phyloP scores from a whole-genome alignment of 2,329 filamentous ascomycete genomes.

The Pseudocercospora eumusae region DNA sequence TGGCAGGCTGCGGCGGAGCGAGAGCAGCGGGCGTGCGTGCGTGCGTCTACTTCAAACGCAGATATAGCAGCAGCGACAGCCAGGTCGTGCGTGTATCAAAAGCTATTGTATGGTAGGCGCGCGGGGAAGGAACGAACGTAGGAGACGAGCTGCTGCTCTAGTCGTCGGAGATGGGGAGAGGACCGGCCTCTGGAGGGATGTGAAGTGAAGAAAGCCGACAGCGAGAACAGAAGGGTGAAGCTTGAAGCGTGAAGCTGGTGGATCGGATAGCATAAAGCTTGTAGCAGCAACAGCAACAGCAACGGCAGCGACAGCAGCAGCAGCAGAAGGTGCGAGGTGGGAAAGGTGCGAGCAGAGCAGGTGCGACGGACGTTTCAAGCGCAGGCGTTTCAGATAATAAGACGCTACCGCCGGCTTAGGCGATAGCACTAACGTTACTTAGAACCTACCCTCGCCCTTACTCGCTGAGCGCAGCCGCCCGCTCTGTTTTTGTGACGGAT shows the following conservation, averaged over 20 bases:
- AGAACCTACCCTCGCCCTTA: too few species aligned
- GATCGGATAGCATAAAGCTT: constrained; percentile 4
- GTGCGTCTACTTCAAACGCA: constrained; percentile 20
- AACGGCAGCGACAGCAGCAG: too few species aligned
- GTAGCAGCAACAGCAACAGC: too few species aligned
- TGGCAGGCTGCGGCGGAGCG: constrained; percentile 8
- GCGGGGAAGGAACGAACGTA: constrained; percentile 20
- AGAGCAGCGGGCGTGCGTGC: constrained; percentile 2
- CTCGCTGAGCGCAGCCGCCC: constrained; percentile 5
- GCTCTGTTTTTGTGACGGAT: not conserved
- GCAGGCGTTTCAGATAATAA: constrained; percentile 13
- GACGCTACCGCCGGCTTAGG: not conserved
- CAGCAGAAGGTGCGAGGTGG: not conserved
- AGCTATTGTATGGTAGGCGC: not conserved
- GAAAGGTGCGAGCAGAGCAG: constrained; percentile 3
- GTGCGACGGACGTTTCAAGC: constrained; percentile 4
- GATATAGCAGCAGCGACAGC: constrained; percentile 24
- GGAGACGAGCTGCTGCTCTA: constrained; percentile 18
- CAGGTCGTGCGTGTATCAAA: constrained; percentile 24
- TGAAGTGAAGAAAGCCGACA: constrained; percentile 18
- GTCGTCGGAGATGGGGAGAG: constrained; percentile 21
- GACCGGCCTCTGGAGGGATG: constrained; percentile 27
- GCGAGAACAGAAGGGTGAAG: constrained; percentile 1
- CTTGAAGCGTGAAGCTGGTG: constrained; percentile 1
- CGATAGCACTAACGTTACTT: too few species aligned